Percentiles rank a stretch among this genome's conserved stretches.
Evolutionary conservation across 441 rosid genomes (phyloP).

Genomic region (Gossypium schwendimanii): DNA sequence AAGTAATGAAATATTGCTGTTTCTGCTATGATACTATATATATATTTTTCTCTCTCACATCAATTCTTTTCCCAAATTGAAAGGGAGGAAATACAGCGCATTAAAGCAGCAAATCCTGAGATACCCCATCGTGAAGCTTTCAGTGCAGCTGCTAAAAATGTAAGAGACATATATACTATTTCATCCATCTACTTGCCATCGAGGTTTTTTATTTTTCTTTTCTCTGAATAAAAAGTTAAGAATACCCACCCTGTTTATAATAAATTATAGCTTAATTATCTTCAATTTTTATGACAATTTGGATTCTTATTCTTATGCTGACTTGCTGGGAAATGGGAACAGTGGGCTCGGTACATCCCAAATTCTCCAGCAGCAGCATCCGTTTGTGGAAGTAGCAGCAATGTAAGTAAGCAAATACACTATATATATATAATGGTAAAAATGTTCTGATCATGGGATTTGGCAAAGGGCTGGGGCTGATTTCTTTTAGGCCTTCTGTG

Average conservation of each 20-base stretch:
- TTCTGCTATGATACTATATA: not conserved
- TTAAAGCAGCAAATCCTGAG: slow-evolving; percentile 90
- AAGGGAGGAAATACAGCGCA: slow-evolving; percentile 98
- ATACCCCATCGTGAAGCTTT: slow-evolving; percentile 95
- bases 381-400: slow-evolving; percentile 24
- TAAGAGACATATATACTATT: slow-evolving; percentile 19
- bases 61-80: not conserved
- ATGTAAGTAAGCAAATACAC: slow-evolving; percentile 30
- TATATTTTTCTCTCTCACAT: not conserved
- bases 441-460: slow-evolving; percentile 28
- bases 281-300: not conserved
- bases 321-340: not conserved
- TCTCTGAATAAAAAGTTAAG: not conserved
- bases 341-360: slow-evolving; percentile 99
- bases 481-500: not conserved
- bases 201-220: not conserved
- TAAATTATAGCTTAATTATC: not conserved
- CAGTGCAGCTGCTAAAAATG: slow-evolving; percentile 94
- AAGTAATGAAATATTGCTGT: slow-evolving; percentile 38
- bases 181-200: not conserved
- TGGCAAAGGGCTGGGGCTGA: not conserved
- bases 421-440: not conserved
- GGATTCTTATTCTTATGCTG: not conserved
- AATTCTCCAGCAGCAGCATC: slow-evolving; percentile 52
- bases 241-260: not conserved